Percentiles rank a stretch among this genome's conserved stretches.
Evolutionary conservation across 2,329 filamentous ascomycete species (phyloP).

Genomic region (Tolypocladium pustulatum): DNA sequence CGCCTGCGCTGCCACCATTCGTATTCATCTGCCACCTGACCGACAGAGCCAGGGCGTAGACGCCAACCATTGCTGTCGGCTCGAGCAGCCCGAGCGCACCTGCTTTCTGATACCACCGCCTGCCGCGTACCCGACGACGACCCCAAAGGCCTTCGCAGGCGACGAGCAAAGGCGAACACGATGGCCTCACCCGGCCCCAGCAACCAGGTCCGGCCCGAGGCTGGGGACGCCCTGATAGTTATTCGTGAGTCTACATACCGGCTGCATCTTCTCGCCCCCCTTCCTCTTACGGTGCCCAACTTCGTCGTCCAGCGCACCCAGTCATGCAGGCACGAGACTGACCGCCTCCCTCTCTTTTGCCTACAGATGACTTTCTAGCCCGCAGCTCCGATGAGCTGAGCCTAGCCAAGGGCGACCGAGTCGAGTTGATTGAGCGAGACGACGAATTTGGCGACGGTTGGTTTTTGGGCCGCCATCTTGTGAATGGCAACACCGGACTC

Average conservation of each 20-base stretch:
- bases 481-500: constrained; percentile 63
- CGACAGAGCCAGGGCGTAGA: neutral
- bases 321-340: neutral
- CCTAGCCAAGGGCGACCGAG: constrained; percentile 71
- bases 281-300: neutral
- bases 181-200: constrained; percentile 32
- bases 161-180: constrained; percentile 1
- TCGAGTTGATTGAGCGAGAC: constrained; percentile 75
- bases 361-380: constrained; percentile 77
- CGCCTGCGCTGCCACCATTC: neutral
- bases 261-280: constrained; percentile 12
- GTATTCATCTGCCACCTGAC: neutral
- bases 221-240: constrained; percentile 58
- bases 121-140: neutral
- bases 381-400: constrained; percentile 89
- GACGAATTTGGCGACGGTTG: constrained; percentile 84
- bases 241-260: constrained; percentile 47
- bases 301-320: neutral
- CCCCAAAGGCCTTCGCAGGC: neutral
- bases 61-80: neutral
- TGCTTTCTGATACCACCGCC: neutral
- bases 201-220: constrained; percentile 39
- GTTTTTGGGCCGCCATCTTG: constrained; percentile 68
- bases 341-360: neutral
- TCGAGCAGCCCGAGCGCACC: neutral